Base-by-base conservation (phyloP, 306 rosid genomes). In the Benincasa hispida region DNA sequence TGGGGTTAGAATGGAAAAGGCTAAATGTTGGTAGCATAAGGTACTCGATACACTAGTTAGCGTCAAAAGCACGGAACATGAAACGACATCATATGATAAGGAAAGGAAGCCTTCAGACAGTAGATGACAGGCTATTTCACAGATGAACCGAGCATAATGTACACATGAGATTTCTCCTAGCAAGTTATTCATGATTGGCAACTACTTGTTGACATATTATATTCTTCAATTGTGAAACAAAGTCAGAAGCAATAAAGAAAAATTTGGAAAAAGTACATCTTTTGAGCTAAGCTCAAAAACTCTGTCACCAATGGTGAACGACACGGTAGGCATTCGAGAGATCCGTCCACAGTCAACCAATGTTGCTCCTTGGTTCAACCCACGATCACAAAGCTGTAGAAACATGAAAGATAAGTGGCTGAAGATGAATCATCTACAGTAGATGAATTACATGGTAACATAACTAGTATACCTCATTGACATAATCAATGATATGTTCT, bases 281-380 rank as follows among this genome's bases (percentile, higher is more conserved):
- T 87, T 10, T 28, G 99, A 69, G n/a, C 76, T 4, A 58, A 94
- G 96, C 30, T 84, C 81, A 83, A 92, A 94, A 77, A 72, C 58
- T 78, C 47, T 87, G 24, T 81, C 96, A 50, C 98, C 98, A 78
- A 94, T 88, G 58, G 93, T 89, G 82, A 94, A 94, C 78, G 97
- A 89, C 82, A 92, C 78, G 6, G 24, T 56, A 73, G 99, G 99
- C 97, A 94, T 87, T 53, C 86, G 73, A 76, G 96, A 53, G 75
- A 94, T 58, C 24, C 45, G 63, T 51, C 35, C 85, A 81, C 99
- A 94, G 77, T 94, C 96, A 48, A 94, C 92, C 0, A 87, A 59
- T 65, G 98, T 84, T 84, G 81, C 68, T 53, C 93, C 96, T 85
- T 90, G 88, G 77, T 77, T 92, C 57, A 91, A 97, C 83, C 89